phyloP scores from a whole-genome alignment of 2,329 filamentous ascomycete species.

The Nothopassalora personata region DNA sequence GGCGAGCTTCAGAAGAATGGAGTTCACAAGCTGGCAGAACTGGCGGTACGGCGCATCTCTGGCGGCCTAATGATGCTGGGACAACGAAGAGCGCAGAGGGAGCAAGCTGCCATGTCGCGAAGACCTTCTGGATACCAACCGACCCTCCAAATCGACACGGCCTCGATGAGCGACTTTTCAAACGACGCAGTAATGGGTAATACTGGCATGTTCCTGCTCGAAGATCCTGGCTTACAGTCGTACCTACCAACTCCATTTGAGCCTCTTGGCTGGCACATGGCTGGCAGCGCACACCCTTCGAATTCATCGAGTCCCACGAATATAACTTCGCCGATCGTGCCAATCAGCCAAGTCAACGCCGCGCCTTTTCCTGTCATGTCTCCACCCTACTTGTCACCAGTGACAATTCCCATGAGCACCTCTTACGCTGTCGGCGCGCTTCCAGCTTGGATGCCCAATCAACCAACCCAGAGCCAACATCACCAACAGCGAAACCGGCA shows the following conservation, averaged over 20 bases:
- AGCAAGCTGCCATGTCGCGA: conserved; percentile 13
- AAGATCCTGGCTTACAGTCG: conserved; percentile 42
- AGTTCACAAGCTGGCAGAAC: conserved; percentile 42
- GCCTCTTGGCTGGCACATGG: conserved; percentile 29
- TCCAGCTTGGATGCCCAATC: conserved; percentile 23
- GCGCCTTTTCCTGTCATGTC: conserved; percentile 31
- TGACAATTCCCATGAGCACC: conserved; percentile 6
- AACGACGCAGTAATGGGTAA: conserved; percentile 43
- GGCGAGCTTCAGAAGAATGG: conserved; percentile 38
- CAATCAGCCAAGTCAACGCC: conserved; percentile 29
- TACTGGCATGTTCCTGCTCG: conserved; percentile 44
- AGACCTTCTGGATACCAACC: conserved; percentile 14
- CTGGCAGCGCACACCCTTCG: conserved; percentile 20
- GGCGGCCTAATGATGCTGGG: conserved; percentile 28
- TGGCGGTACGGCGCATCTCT: conserved; percentile 39
- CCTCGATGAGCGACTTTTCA: conserved; percentile 25
- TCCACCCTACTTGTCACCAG: conserved; percentile 18
- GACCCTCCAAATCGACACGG: conserved; percentile 19
- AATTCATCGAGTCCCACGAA: conserved; percentile 18
- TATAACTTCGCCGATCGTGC: conserved; percentile 22
- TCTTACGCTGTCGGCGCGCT: conserved; percentile 22
- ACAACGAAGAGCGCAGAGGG: conserved; percentile 13
- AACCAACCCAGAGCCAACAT: conserved; percentile 8
- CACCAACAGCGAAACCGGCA: conserved; percentile 11
- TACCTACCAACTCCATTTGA: conserved; percentile 22